These are phyloP conservation scores for Thalia dealbata DNA, from an alignment of 176 grass and related monocot species.

Conservation along the genomic window DNA sequence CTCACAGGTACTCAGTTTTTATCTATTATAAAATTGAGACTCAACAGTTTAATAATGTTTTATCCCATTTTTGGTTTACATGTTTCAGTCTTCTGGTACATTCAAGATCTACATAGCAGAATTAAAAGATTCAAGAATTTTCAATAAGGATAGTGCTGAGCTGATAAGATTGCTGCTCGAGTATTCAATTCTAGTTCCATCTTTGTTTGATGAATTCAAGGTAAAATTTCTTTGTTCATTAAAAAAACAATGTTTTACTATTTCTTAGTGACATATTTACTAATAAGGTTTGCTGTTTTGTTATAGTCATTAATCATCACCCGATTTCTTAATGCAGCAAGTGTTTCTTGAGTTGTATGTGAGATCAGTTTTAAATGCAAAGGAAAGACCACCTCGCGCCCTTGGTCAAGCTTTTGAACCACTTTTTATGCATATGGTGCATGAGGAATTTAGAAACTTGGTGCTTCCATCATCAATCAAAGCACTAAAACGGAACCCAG, in stretches of 20 bases:
- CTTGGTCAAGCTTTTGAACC: constrained; percentile 72
- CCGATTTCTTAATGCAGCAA: constrained; percentile 34
- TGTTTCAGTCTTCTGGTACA: constrained; percentile 45
- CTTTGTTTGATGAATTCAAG: constrained; percentile 61
- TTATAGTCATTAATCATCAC: constrained; percentile 15
- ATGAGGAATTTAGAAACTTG: constrained; percentile 68
- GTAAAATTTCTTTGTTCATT: constrained; percentile 25
- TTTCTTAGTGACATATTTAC: constrained; percentile 9
- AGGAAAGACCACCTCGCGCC: constrained; percentile 53
- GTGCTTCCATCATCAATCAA: constrained; percentile 82
- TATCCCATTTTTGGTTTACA: constrained; percentile 23
- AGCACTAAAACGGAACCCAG: constrained; percentile 97
- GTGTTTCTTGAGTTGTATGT: constrained; percentile 84
- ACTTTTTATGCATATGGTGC: constrained; percentile 61
- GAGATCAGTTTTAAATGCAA: constrained; percentile 72
- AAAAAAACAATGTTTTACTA: not conserved
- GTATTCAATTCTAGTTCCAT: constrained; percentile 42
- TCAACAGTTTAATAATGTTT: constrained; percentile 7
- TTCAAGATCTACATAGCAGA: constrained; percentile 87
- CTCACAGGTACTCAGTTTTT: constrained; percentile 53
- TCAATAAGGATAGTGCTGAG: constrained; percentile 41
- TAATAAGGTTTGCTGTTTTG: constrained; percentile 6
- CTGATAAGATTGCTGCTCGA: constrained; percentile 75
- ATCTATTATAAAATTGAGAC: constrained; percentile 15
- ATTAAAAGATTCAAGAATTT: constrained; percentile 73